Evolutionary conservation across 1,139 yeast genomes (phyloP).

Genomic region (Debaryomycetaceae sp.): DNA sequence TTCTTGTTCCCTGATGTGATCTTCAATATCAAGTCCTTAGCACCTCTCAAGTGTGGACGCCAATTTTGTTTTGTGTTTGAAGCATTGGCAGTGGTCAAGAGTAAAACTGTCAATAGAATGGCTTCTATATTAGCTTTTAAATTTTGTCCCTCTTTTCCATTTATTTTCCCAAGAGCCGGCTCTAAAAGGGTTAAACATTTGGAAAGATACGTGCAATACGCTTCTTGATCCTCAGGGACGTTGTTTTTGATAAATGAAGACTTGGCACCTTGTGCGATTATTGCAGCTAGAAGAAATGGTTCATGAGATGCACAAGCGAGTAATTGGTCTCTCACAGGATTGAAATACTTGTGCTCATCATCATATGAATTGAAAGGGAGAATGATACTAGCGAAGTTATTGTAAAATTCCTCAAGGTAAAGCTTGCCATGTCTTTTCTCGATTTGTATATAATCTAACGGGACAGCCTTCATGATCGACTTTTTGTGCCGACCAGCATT

Average conservation of each 20-base stretch:
- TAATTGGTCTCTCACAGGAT: slow-evolving; percentile 59
- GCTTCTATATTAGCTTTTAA: slow-evolving; percentile 55
- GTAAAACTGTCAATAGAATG: slow-evolving; percentile 55
- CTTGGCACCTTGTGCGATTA: slow-evolving; percentile 65
- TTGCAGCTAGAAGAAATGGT: slow-evolving; percentile 56
- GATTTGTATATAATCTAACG: slow-evolving; percentile 23
- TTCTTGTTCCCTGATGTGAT: slow-evolving; percentile 21
- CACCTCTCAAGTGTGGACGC: slow-evolving; percentile 69
- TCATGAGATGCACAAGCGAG: slow-evolving; percentile 53
- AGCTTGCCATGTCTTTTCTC: slow-evolving; percentile 35
- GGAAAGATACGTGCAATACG: slow-evolving; percentile 55
- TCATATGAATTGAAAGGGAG: slow-evolving; percentile 55
- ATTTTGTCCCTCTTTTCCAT: slow-evolving; percentile 18
- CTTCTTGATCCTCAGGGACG: slow-evolving; percentile 49
- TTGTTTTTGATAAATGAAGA: slow-evolving; percentile 34
- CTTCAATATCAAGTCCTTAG: slow-evolving; percentile 56
- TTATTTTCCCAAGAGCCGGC: slow-evolving; percentile 23
- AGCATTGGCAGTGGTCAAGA: slow-evolving; percentile 64
- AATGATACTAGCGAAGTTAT: slow-evolving; percentile 50
- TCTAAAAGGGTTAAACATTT: slow-evolving; percentile 53
- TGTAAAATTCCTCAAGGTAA: slow-evolving; percentile 50
- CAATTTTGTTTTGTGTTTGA: slow-evolving; percentile 57
- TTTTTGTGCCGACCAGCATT: neutral
- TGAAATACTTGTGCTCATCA: slow-evolving; percentile 19
- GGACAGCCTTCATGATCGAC: slow-evolving; percentile 5